These are phyloP conservation scores for Aspergillus transmontanensis DNA, from an alignment of 2,329 filamentous ascomycete species.

Conservation along the genomic window DNA sequence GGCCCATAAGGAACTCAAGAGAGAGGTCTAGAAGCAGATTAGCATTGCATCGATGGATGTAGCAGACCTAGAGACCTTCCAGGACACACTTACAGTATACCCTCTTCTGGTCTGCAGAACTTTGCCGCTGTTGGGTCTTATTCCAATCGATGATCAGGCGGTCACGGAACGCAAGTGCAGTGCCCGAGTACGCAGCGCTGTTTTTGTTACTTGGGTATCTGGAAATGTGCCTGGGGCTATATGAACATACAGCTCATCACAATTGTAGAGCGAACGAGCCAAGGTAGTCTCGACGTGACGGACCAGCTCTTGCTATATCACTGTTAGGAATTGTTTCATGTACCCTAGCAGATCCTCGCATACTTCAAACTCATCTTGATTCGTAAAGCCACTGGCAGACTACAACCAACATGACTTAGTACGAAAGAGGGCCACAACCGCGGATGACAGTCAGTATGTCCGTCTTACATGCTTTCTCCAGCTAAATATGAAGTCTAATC, in stretches of 20 bases:
- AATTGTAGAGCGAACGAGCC: slow-evolving; percentile 96
- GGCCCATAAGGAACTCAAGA: slow-evolving; percentile 96
- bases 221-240: neutral
- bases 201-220: slow-evolving; percentile 11
- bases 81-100: slow-evolving; percentile 71
- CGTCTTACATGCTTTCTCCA: slow-evolving; percentile 62
- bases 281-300: slow-evolving; percentile 95
- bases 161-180: slow-evolving; percentile 89
- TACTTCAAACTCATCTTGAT: slow-evolving; percentile 76
- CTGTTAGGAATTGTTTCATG: slow-evolving; percentile 10
- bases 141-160: slow-evolving; percentile 96
- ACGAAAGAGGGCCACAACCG: neutral
- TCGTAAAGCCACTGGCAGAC: slow-evolving; percentile 70
- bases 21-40: slow-evolving; percentile 66
- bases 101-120: slow-evolving; percentile 84
- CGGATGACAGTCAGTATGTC: neutral
- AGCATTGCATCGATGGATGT: neutral
- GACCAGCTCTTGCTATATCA: slow-evolving; percentile 74
- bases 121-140: slow-evolving; percentile 95
- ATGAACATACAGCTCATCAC: slow-evolving; percentile 70
- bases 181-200: slow-evolving; percentile 84
- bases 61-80: neutral
- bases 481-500: slow-evolving; percentile 35
- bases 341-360: slow-evolving; percentile 7
- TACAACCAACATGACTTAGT: slow-evolving; percentile 31